Evolutionary conservation across 2,329 filamentous ascomycete genomes (phyloP).

Genomic region (Annulohypoxylon truncatum): DNA sequence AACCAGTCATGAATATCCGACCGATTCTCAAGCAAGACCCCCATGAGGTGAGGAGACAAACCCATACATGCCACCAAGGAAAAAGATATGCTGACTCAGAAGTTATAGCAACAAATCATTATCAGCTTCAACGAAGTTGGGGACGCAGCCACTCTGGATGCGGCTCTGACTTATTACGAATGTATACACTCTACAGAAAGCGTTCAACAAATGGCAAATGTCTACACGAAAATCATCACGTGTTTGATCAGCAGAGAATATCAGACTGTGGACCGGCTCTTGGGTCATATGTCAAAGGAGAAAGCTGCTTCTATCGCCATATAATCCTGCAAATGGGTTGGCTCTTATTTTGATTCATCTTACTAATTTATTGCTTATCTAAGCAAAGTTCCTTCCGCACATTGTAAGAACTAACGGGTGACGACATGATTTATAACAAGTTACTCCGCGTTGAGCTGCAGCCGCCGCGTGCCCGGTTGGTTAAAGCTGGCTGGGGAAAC

Average conservation of each 20-base stretch:
- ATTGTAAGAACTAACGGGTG: neutral
- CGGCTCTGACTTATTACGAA: neutral
- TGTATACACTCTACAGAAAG: neutral
- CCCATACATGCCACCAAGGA: neutral
- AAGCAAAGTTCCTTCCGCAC: neutral
- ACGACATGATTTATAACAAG: neutral
- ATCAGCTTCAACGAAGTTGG: neutral
- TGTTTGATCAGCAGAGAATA: neutral
- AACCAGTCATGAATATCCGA: neutral
- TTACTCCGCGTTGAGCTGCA: neutral
- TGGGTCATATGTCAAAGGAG: neutral
- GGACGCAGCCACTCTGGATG: neutral
- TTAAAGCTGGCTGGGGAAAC: neutral
- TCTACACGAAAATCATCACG: neutral
- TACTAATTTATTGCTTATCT: no score
- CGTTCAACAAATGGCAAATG: neutral
- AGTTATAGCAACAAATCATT: neutral
- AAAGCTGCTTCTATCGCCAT: neutral
- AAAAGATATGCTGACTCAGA: neutral
- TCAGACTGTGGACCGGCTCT: neutral
- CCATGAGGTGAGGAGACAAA: neutral
- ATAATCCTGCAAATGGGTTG: neutral
- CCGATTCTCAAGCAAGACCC: neutral
- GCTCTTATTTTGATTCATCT: neutral
- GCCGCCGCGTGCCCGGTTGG: neutral